phyloP scores from a whole-genome alignment of 129 eudicot species.

The Tanacetum coccineum region DNA sequence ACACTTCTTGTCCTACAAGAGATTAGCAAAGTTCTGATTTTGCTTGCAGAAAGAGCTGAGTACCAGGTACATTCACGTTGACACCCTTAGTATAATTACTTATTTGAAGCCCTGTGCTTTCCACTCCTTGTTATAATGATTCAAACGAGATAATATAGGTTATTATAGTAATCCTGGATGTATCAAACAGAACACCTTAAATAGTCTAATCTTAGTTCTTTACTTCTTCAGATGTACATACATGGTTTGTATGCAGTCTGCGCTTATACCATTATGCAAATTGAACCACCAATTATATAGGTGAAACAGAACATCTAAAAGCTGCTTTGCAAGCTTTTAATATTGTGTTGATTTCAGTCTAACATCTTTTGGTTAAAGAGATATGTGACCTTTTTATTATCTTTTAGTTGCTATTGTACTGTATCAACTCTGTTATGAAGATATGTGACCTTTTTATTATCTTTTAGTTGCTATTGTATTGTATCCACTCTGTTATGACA shows the following conservation, averaged over 20 bases:
- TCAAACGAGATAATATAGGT: not conserved
- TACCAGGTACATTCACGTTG: slow-evolving; percentile 59
- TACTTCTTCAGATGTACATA: slow-evolving; percentile 7
- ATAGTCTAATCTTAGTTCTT: not conserved
- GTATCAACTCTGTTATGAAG: too few species aligned
- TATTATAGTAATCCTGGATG: slow-evolving; percentile 2
- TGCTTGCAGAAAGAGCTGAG: slow-evolving; percentile 89
- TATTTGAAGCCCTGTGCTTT: not conserved
- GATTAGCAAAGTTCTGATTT: slow-evolving; percentile 73
- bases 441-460: not conserved
- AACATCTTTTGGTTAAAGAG: not conserved
- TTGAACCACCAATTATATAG: slow-evolving; percentile 6
- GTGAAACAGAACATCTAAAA: not conserved
- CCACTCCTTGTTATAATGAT: not conserved
- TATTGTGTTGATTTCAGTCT: not conserved
- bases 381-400: not conserved
- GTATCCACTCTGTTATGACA: not conserved
- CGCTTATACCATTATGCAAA: not conserved
- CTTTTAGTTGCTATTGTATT: not conserved
- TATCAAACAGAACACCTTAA: not conserved
- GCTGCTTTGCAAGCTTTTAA: not conserved
- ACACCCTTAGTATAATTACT: not conserved
- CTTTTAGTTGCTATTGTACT: too few species aligned
- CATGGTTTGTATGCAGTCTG: slow-evolving; percentile 1
- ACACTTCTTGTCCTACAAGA: slow-evolving; percentile 86